A percentile compares a stretch with the other conserved stretches of the same genome.
These are phyloP conservation scores for Pleurotus citrinopileatus DNA, from an alignment of 768 basidiomycete species.

Conservation along the genomic window DNA sequence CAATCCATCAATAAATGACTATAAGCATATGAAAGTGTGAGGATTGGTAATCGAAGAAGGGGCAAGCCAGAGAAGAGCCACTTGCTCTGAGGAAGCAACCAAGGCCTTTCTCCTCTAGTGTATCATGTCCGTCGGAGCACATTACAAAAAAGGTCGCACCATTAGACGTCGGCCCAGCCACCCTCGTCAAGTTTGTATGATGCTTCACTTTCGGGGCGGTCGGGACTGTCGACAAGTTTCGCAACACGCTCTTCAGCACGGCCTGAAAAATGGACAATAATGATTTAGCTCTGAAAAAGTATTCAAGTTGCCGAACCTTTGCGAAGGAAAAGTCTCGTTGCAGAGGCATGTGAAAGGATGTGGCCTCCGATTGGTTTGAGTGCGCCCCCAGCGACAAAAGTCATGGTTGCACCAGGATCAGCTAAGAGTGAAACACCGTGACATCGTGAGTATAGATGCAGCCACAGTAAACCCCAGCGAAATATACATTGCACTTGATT, in stretches of 20 bases:
- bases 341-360: constrained; percentile 86
- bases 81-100: not conserved
- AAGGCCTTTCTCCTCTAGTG: not conserved
- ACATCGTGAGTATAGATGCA: not conserved
- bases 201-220: constrained; percentile 86
- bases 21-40: no score
- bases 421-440: constrained; percentile 37
- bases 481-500: constrained; percentile 92
- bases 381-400: constrained; percentile 91
- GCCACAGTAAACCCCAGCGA: no score
- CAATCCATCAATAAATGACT: no score
- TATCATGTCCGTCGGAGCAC: not conserved
- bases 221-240: constrained; percentile 87
- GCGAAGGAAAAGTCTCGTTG: constrained; percentile 82
- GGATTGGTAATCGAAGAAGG: no score
- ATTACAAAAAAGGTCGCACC: not conserved
- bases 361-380: constrained; percentile 91
- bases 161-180: constrained; percentile 82
- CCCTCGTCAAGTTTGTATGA: constrained; percentile 91
- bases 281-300: not conserved
- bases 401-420: constrained; percentile 93
- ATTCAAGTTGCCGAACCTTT: constrained; percentile 54
- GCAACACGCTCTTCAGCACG: constrained; percentile 90
- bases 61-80: no score
- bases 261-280: constrained; percentile 55